Percentiles rank a stretch among this genome's conserved stretches.
phyloP scores from a whole-genome alignment of 1,139 yeast species.

The Pichia sp. region DNA sequence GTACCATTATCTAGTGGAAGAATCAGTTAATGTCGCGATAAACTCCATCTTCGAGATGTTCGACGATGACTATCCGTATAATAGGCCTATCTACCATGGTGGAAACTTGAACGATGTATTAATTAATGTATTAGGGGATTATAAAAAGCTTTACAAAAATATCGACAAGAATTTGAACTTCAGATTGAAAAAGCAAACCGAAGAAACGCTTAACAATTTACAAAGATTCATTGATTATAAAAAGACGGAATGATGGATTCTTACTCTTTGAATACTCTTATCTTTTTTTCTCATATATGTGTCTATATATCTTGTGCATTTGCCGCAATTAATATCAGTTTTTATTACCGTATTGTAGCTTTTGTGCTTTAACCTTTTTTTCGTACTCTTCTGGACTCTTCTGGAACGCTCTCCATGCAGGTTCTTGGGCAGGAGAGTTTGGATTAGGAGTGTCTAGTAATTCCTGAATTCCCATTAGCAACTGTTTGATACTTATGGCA shows the following conservation, averaged over 20 bases:
- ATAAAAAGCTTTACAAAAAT: constrained; percentile 51
- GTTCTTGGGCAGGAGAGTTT: constrained; percentile 95
- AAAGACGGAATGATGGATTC: constrained; percentile 32
- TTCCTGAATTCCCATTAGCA: constrained; percentile 89
- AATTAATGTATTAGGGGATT: constrained; percentile 41
- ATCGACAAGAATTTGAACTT: constrained; percentile 65
- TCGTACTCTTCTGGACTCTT: constrained; percentile 67
- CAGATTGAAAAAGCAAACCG: constrained; percentile 59
- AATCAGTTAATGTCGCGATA: constrained; percentile 53
- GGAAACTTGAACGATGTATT: constrained; percentile 48
- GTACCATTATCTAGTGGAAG: constrained; percentile 27
- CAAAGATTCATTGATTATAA: constrained; percentile 79
- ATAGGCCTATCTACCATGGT: constrained; percentile 60
- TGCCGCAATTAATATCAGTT: background rate
- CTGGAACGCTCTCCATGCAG: constrained; percentile 85
- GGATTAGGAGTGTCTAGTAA: constrained; percentile 87
- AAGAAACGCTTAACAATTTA: constrained; percentile 64
- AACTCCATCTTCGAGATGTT: constrained; percentile 73
- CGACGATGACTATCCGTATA: constrained; percentile 74
- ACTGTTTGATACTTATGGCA: constrained; percentile 86
- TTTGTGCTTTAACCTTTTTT: constrained; percentile 76
- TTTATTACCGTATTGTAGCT: constrained; percentile 53
- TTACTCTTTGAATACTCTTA: background rate
- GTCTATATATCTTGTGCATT: background rate
- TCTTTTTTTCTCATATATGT: background rate